These are phyloP conservation scores for Pisolithus sp. DNA, from an alignment of 768 basidiomycete species.

Conservation along the genomic window DNA sequence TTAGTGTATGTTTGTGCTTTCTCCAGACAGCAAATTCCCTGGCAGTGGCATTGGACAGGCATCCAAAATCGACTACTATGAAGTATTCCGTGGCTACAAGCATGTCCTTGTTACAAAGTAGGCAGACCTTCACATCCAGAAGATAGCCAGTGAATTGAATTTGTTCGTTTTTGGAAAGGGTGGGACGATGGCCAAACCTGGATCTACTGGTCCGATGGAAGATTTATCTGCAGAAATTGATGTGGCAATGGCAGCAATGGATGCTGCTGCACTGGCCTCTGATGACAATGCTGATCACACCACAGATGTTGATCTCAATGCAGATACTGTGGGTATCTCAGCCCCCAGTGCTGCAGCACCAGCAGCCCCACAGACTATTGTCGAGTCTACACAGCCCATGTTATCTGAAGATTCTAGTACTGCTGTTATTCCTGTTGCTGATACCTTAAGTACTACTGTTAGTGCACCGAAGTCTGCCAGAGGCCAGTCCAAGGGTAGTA, in stretches of 20 bases:
- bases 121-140: neutral
- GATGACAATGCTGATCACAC: too few relatives aligned
- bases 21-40: neutral
- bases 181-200: neutral
- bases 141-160: neutral
- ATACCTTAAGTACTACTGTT: too few relatives aligned
- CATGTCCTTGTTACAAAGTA: neutral
- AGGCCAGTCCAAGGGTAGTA: too few relatives aligned
- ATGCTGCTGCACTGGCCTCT: too few relatives aligned
- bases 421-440: too few relatives aligned
- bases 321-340: too few relatives aligned
- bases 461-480: too few relatives aligned
- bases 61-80: neutral
- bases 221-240: neutral
- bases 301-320: too few relatives aligned
- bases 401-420: too few relatives aligned
- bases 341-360: too few relatives aligned
- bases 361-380: too few relatives aligned
- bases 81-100: neutral
- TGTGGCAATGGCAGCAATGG: neutral
- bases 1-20: neutral
- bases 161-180: neutral
- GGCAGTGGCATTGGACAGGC: neutral
- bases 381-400: too few relatives aligned
- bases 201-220: neutral